Evolutionary conservation across 2,329 filamentous ascomycete genomes (phyloP).

Genomic region (Microdochium nivale): DNA sequence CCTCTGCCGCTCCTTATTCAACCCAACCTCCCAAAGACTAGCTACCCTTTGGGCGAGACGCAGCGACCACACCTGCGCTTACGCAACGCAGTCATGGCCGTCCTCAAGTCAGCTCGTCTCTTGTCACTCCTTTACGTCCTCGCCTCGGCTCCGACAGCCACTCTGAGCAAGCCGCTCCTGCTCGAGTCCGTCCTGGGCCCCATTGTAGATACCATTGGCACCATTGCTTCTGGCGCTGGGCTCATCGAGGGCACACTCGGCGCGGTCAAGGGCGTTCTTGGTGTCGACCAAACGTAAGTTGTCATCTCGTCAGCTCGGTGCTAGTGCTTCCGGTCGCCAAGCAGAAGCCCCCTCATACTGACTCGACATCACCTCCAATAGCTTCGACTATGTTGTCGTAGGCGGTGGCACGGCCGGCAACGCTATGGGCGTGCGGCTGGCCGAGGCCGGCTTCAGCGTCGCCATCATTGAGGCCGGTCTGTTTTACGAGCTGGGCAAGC

Average conservation of each 20-base stretch:
- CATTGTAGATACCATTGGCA: background rate
- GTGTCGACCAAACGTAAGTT: background rate
- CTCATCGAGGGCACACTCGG: background rate
- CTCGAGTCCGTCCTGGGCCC: background rate
- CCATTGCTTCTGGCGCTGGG: background rate
- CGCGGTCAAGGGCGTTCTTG: background rate
- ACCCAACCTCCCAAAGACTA: too few relatives aligned
- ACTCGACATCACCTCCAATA: constrained; percentile 7
- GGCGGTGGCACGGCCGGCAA: constrained; percentile 30
- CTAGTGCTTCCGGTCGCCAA: too few relatives aligned
- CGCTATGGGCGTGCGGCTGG: constrained; percentile 21
- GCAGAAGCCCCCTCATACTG: background rate
- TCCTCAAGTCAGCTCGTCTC: background rate
- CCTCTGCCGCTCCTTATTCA: too few relatives aligned
- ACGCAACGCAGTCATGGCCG: background rate
- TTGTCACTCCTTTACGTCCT: background rate
- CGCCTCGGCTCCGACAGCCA: background rate
- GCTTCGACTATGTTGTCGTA: constrained; percentile 17
- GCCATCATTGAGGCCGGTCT: constrained; percentile 29
- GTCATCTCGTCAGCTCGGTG: too few relatives aligned
- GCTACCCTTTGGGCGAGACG: too few relatives aligned
- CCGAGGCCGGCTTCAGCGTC: constrained; percentile 17
- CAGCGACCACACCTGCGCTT: background rate
- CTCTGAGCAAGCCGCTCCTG: background rate
- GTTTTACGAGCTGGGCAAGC: constrained; percentile 18